phyloP scores from a whole-genome alignment of 1,284 basidiomycete species.

The Microbotryum saponariae region DNA sequence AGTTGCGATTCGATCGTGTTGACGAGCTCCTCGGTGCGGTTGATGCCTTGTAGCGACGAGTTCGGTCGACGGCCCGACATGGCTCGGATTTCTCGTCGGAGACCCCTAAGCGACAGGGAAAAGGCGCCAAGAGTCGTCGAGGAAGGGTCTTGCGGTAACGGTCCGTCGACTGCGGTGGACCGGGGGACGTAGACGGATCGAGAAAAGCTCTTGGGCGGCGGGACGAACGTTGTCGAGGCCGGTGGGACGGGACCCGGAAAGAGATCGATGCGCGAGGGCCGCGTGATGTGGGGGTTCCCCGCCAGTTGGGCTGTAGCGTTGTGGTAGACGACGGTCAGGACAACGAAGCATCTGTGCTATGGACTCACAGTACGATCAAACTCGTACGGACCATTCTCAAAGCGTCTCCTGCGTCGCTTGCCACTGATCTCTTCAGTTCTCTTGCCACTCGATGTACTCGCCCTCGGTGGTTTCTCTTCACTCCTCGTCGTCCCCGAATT shows the following conservation, averaged over 20 bases:
- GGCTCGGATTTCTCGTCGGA: constrained; percentile 10
- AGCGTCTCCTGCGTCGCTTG: constrained; percentile 13
- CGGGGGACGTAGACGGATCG: constrained; percentile 22
- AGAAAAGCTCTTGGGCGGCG: constrained; percentile 21
- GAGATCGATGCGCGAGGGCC: constrained; percentile 21
- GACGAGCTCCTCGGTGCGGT: constrained; percentile 17
- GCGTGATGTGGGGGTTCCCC: constrained; percentile 22
- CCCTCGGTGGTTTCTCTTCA: background rate
- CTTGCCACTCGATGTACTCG: background rate
- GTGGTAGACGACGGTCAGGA: too few relatives aligned
- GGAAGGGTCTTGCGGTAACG: background rate
- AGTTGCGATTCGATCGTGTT: constrained; percentile 16
- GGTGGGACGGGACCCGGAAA: constrained; percentile 13
- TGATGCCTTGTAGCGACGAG: constrained; percentile 2
- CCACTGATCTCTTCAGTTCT: background rate
- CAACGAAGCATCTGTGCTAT: too few relatives aligned
- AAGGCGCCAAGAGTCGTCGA: constrained; percentile 13
- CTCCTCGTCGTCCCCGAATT: constrained; percentile 1
- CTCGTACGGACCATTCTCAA: constrained; percentile 19
- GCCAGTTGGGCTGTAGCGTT: constrained; percentile 23
- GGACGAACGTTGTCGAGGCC: constrained; percentile 18
- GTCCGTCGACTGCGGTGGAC: background rate
- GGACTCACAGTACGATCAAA: too few relatives aligned
- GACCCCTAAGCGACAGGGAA: constrained; percentile 18
- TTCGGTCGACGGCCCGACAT: background rate